Conservation (phyloP, 805 yeast genomes). For the Metschnikowia reukaufii region DNA sequence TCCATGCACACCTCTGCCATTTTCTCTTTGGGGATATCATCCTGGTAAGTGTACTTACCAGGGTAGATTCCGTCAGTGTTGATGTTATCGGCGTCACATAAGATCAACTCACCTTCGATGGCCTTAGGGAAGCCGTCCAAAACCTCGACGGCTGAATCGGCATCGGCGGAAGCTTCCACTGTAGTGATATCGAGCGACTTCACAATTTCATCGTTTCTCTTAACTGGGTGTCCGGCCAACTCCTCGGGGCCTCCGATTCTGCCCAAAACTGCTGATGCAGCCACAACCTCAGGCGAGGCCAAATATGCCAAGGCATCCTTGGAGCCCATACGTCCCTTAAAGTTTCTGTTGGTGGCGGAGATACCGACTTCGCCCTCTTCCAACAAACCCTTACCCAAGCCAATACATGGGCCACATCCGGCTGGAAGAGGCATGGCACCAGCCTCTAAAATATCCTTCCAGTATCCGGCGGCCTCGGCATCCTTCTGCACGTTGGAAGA, state of each 20-base stretch:
- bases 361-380: slow-evolving; percentile 98
- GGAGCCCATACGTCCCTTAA: slow-evolving; percentile 99
- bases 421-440: slow-evolving; percentile 96
- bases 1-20: slow-evolving; percentile 99
- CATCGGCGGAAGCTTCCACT: slow-evolving; percentile 28
- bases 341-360: slow-evolving; percentile 96
- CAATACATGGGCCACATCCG: slow-evolving; percentile 99
- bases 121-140: slow-evolving; percentile 88
- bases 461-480: slow-evolving; percentile 88
- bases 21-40: slow-evolving; percentile 88
- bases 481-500: slow-evolving; percentile 89
- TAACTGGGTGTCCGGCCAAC: slow-evolving; percentile 53
- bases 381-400: slow-evolving; percentile 89
- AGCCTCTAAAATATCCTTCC: slow-evolving; percentile 86
- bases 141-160: slow-evolving; percentile 58
- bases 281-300: slow-evolving; percentile 97
- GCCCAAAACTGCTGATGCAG: slow-evolving; percentile 96
- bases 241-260: slow-evolving; percentile 92
- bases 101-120: slow-evolving; percentile 86
- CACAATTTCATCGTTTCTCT: slow-evolving; percentile 51
- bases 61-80: slow-evolving; percentile 99
- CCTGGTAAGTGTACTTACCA: slow-evolving; percentile 98
- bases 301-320: slow-evolving; percentile 93
- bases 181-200: slow-evolving; percentile 34
- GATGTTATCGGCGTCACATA: slow-evolving; percentile 95